phyloP scores from a whole-genome alignment of 495 filamentous ascomycete species.

The Neurospora pannonica region DNA sequence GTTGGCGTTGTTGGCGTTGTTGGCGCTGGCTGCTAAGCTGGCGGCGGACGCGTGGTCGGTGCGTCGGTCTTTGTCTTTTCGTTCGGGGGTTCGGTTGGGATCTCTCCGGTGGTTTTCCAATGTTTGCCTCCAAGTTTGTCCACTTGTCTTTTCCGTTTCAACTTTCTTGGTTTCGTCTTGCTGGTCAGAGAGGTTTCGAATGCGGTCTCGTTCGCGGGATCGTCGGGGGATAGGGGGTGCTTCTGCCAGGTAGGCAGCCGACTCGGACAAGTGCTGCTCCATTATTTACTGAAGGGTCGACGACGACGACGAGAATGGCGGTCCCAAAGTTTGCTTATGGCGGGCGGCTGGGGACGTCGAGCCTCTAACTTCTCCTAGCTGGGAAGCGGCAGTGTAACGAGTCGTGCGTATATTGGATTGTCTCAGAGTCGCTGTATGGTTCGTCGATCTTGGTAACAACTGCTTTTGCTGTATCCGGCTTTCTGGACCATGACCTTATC shows the following conservation, averaged over 20 bases:
- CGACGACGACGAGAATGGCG: neutral
- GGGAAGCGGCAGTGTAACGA: neutral
- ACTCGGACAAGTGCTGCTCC: slow-evolving; percentile 17
- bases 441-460: neutral
- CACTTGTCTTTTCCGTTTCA: neutral
- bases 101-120: neutral
- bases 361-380: neutral
- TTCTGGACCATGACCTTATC: neutral
- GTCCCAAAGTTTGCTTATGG: neutral
- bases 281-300: neutral
- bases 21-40: neutral
- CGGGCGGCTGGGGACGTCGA: neutral
- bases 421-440: neutral
- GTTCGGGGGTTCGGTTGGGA: slow-evolving; percentile 19
- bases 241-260: slow-evolving; percentile 9
- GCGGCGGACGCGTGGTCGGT: neutral
- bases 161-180: neutral
- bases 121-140: neutral
- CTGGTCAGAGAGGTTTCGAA: slow-evolving; percentile 1
- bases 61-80: slow-evolving; percentile 12
- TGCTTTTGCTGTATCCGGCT: too few species aligned
- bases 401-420: neutral
- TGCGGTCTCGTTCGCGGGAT: slow-evolving; percentile 22
- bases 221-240: slow-evolving; percentile 21
- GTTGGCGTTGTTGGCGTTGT: slow-evolving; percentile 23